These are phyloP conservation scores for Aspergillus bridgeri DNA, from an alignment of 495 filamentous ascomycete genomes.

Conservation along the genomic window DNA sequence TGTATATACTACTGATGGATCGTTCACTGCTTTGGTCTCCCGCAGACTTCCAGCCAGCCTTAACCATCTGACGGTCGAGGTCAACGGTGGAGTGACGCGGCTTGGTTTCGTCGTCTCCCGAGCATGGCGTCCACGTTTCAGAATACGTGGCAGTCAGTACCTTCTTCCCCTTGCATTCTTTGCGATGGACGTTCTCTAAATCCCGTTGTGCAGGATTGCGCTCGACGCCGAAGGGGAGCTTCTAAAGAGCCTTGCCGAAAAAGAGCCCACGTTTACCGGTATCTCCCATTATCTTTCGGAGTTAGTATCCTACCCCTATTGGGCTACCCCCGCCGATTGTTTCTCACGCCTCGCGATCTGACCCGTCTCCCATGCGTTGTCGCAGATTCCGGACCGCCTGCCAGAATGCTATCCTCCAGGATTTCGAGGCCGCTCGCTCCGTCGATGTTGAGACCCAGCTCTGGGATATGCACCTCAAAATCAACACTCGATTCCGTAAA, in stretches of 20 bases:
- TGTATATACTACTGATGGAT: constrained; percentile 42
- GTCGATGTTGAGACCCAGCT: constrained; percentile 64
- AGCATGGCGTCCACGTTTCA: constrained; percentile 50
- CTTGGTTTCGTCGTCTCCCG: constrained; percentile 16
- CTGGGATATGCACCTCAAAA: constrained; percentile 74
- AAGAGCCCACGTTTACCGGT: constrained; percentile 53
- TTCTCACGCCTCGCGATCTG: constrained; percentile 10
- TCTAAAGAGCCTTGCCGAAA: constrained; percentile 46
- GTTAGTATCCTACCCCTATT: constrained; percentile 39
- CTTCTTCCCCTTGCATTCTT: constrained; percentile 6
- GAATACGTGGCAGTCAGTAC: constrained; percentile 51
- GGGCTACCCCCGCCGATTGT: neutral
- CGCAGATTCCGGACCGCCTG: constrained; percentile 66
- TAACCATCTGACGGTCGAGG: constrained; percentile 54
- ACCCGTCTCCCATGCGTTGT: constrained; percentile 10
- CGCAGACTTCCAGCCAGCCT: constrained; percentile 42
- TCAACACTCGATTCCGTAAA: constrained; percentile 75
- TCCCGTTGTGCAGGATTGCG: constrained; percentile 36
- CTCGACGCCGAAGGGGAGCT: constrained; percentile 47
- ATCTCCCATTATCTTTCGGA: constrained; percentile 56
- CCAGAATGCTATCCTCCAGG: constrained; percentile 66
- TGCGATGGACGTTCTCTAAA: constrained; percentile 16
- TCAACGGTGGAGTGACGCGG: constrained; percentile 50
- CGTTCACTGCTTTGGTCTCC: constrained; percentile 33
- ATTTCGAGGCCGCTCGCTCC: constrained; percentile 65